These are phyloP conservation scores for Thuja plicata DNA, from an alignment of 83 land plant genomes.

Conservation along the genomic window DNA sequence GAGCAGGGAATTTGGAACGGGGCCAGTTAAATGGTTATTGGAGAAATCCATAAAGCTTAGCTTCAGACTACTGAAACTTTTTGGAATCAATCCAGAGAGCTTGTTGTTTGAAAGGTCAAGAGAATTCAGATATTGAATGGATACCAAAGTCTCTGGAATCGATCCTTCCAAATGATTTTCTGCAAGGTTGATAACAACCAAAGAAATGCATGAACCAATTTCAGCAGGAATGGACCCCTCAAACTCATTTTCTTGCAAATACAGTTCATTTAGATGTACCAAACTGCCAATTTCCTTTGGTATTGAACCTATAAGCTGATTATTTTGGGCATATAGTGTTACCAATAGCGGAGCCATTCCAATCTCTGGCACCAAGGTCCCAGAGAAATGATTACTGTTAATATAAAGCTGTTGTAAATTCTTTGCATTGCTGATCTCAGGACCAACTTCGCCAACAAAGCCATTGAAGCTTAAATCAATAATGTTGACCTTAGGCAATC, in stretches of 20 bases:
- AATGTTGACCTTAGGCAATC: constrained; percentile 30
- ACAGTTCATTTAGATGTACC: background rate
- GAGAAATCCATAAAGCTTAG: constrained; percentile 35
- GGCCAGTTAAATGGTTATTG: constrained; percentile 29
- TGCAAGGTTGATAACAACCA: constrained; percentile 23
- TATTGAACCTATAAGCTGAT: constrained; percentile 31
- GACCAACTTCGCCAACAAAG: constrained; percentile 24
- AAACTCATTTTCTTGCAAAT: constrained; percentile 18
- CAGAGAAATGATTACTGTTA: constrained; percentile 31
- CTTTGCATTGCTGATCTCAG: constrained; percentile 24
- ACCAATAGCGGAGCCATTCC: constrained; percentile 10
- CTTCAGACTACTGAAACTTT: constrained; percentile 18
- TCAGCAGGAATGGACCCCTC: constrained; percentile 22
- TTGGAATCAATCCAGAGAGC: constrained; percentile 34
- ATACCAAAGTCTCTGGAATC: constrained; percentile 30
- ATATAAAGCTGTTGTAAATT: constrained; percentile 13
- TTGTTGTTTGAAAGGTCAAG: constrained; percentile 39
- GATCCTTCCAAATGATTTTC: constrained; percentile 26
- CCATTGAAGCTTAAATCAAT: constrained; percentile 26
- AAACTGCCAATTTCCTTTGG: constrained; percentile 26
- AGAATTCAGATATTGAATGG: constrained; percentile 22
- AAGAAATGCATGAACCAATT: constrained; percentile 17
- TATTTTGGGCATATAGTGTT: constrained; percentile 8
- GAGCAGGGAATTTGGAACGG: constrained; percentile 28
- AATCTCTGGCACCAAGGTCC: constrained; percentile 27